These are phyloP conservation scores for Alectoria sarmentosa DNA, from an alignment of 495 filamentous ascomycete genomes.

Conservation along the genomic window DNA sequence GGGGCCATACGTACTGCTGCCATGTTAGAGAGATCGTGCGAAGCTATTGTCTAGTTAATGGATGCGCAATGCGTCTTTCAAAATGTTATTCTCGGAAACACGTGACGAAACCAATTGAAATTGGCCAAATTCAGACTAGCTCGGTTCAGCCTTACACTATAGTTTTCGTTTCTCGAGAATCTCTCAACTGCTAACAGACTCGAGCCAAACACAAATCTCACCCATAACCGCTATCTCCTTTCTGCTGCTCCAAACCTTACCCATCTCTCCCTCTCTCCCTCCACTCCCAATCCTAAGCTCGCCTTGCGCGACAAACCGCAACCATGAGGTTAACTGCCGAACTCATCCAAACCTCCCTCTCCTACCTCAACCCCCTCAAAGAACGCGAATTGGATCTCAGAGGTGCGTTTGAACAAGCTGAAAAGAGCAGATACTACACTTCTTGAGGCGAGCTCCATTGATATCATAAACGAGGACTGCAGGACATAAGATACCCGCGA, in stretches of 20 bases:
- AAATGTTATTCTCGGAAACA: not conserved
- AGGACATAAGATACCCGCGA: slow-evolving; percentile 96
- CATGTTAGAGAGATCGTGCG: not conserved
- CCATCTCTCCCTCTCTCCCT: not conserved
- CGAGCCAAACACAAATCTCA: not conserved
- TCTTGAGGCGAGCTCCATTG: slow-evolving; percentile 66
- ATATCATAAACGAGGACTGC: slow-evolving; percentile 60
- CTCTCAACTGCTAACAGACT: not conserved
- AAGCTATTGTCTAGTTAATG: not conserved
- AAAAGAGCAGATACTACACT: slow-evolving; percentile 98
- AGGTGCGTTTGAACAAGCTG: slow-evolving; percentile 79
- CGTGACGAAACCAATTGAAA: not conserved
- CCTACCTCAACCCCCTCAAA: slow-evolving; percentile 95
- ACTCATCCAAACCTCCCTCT: slow-evolving; percentile 82
- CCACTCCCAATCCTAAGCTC: not conserved
- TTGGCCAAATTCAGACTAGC: slow-evolving; percentile 11
- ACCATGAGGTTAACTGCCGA: slow-evolving; percentile 91
- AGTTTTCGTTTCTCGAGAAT: not conserved
- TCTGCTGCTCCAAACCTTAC: not conserved
- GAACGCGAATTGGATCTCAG: slow-evolving; percentile 98
- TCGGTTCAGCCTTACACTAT: slow-evolving; percentile 14
- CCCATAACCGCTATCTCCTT: not conserved
- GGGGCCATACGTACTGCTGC: not conserved
- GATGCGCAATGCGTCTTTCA: not conserved
- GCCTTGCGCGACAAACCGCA: not conserved